Evolutionary conservation across 2,329 filamentous ascomycete species (phyloP).

Genomic region (Blastomyces gilchristii): DNA sequence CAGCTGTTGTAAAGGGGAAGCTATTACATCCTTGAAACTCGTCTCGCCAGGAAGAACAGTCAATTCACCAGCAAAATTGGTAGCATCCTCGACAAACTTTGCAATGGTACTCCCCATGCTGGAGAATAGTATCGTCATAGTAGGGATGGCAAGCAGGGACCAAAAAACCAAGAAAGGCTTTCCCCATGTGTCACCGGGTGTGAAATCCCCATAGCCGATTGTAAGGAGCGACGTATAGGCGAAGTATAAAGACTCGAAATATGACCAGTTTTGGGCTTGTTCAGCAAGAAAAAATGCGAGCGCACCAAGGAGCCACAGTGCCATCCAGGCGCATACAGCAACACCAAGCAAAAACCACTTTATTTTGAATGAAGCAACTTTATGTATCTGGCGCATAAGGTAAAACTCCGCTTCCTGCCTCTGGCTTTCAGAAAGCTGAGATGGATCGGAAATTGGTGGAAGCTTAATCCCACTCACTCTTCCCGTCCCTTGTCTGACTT

Average conservation of each 20-base stretch:
- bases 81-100: slow-evolving; percentile 44
- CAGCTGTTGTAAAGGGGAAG: slow-evolving; percentile 16
- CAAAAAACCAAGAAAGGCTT: slow-evolving; percentile 34
- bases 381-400: slow-evolving; percentile 39
- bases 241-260: slow-evolving; percentile 32
- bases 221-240: slow-evolving; percentile 31
- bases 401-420: slow-evolving; percentile 31
- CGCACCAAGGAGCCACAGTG: slow-evolving; percentile 36
- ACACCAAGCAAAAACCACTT: slow-evolving; percentile 34
- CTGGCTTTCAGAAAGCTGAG: slow-evolving; percentile 18
- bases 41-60: slow-evolving; percentile 45
- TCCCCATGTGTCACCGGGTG: slow-evolving; percentile 25
- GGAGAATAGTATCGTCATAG: slow-evolving; percentile 33
- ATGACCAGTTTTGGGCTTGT: slow-evolving; percentile 24
- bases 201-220: slow-evolving; percentile 33
- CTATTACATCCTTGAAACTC: slow-evolving; percentile 20
- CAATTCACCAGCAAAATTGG: slow-evolving; percentile 45
- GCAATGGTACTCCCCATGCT: slow-evolving; percentile 36
- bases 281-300: slow-evolving; percentile 30
- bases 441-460: slow-evolving; percentile 9
- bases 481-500: slow-evolving; percentile 17
- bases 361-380: slow-evolving; percentile 31
- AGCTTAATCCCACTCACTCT: slow-evolving; percentile 5
- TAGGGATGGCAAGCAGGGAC: slow-evolving; percentile 32
- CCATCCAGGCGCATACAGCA: slow-evolving; percentile 31